Evolutionary conservation across 495 filamentous ascomycete species (phyloP).

Genomic region (Aspergillus asperescens): DNA sequence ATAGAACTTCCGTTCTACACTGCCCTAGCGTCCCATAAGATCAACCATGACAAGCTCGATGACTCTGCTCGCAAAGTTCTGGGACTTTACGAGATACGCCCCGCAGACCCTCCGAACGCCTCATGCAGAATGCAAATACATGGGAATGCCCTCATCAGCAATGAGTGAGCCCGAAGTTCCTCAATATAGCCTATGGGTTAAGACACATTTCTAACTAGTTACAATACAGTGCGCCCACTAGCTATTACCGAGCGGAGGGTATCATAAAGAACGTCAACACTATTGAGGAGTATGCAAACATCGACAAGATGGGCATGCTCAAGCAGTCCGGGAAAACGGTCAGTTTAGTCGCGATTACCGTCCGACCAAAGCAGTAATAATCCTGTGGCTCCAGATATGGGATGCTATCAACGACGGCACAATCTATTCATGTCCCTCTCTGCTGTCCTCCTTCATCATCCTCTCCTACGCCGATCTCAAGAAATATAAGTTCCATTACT

Average conservation of each 20-base stretch:
- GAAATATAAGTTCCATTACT: constrained; percentile 90
- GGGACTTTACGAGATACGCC: constrained; percentile 83
- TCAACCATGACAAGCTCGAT: constrained; percentile 94
- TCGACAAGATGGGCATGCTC: constrained; percentile 67
- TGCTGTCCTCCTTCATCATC: constrained; percentile 79
- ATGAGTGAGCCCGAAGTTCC: constrained; percentile 57
- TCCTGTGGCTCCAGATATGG: constrained; percentile 63
- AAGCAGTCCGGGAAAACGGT: constrained; percentile 71
- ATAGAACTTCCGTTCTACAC: constrained; percentile 94
- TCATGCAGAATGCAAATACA: constrained; percentile 84
- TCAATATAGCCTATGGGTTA: neutral
- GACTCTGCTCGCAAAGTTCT: constrained; percentile 80
- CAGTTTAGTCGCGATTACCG: constrained; percentile 20
- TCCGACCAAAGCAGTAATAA: neutral
- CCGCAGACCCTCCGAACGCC: constrained; percentile 58
- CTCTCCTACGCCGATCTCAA: constrained; percentile 96
- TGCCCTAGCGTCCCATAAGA: constrained; percentile 79
- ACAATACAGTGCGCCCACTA: constrained; percentile 57
- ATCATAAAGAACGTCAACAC: constrained; percentile 96
- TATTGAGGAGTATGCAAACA: constrained; percentile 80
- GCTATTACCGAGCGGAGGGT: constrained; percentile 78
- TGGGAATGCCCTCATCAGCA: constrained; percentile 73
- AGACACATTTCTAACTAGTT: neutral
- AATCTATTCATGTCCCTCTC: constrained; percentile 87
- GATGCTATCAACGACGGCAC: constrained; percentile 93